Base-by-base conservation (phyloP, 306 rosid species). In the Pyrus betulifolia region DNA sequence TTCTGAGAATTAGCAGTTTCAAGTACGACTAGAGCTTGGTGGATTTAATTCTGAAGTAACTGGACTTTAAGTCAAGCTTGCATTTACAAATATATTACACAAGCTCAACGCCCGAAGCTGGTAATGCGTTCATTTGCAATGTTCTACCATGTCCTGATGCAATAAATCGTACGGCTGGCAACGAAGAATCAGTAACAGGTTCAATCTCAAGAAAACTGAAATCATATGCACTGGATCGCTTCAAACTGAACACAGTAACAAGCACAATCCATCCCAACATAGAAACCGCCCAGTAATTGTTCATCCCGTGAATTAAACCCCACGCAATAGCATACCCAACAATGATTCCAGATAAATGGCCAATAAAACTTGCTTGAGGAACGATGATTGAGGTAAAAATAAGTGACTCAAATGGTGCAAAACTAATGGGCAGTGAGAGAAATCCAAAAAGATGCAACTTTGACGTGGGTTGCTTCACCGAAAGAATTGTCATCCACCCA, bases 401-500 rank as follows among this genome's bases (percentile, higher is more conserved):
- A 67, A 95, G 97, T 0, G 98, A 95, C 76, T 95, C 97, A 69
- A 95, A 92, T 22, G 98, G 98, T 0, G 98, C 98, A 62, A 95
- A 95, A 85, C 98, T 95, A 73, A 95, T 95, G 28, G 97, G 98
- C 65, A 95, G 97, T 0, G 98, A 92, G 79, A 95, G 97, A 45
- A 95, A 87, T 52, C 98, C 98, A 62, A 95, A 95, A 44, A 95
- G 96, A n/a, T 95, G 82, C 87, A 95, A 76, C 84, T 90, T 92
- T 4, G 97, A 89, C 10, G 97, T 90, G 11, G 98, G 98, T 42
- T 95, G 97, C 88, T 85, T 95, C 78, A 95, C 95, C 9, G 97
- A 86, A 66, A 95, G 96, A 80, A 95, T 89, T 6, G 98, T 95
- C 98, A 95, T 95, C 98, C 98, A 95, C 67, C 97, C 98, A 63